Conservation (phyloP, 2,329 filamentous ascomycete genomes). For the Didymella pomorum region DNA sequence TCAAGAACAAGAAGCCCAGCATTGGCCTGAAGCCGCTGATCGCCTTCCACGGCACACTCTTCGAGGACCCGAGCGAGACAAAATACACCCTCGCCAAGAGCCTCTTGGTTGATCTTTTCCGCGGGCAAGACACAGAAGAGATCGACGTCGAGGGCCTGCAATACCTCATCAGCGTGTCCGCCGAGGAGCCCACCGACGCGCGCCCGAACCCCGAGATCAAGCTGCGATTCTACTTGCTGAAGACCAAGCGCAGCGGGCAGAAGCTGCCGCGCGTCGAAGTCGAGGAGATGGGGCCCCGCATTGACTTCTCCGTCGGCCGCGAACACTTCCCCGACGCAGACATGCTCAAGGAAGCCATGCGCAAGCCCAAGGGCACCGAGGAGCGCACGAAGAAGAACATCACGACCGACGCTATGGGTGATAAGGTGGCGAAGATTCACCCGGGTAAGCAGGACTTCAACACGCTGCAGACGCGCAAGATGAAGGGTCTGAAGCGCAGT, state of each 20-base stretch:
- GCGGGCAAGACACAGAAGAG: slow-evolving; percentile 78
- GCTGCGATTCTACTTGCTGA: slow-evolving; percentile 83
- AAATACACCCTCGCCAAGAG: slow-evolving; percentile 87
- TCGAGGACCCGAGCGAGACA: slow-evolving; percentile 80
- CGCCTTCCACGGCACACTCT: slow-evolving; percentile 86
- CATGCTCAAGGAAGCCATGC: slow-evolving; percentile 88
- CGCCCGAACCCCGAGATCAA: slow-evolving; percentile 60
- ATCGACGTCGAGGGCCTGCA: slow-evolving; percentile 95
- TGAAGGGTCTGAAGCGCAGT: slow-evolving; percentile 95
- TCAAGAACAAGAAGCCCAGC: slow-evolving; percentile 70
- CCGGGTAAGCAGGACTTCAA: slow-evolving; percentile 87
- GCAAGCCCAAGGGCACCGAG: slow-evolving; percentile 77
- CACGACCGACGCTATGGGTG: slow-evolving; percentile 86
- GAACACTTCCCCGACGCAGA: slow-evolving; percentile 78
- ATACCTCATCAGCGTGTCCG: slow-evolving; percentile 84
- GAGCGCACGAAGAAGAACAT: slow-evolving; percentile 96
- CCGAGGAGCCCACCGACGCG: slow-evolving; percentile 63
- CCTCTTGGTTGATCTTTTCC: slow-evolving; percentile 90
- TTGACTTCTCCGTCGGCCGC: slow-evolving; percentile 89
- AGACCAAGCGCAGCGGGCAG: slow-evolving; percentile 85
- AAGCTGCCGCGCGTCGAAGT: slow-evolving; percentile 89
- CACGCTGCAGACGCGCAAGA: slow-evolving; percentile 93
- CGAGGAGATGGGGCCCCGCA: slow-evolving; percentile 92
- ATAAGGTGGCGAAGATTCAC: slow-evolving; percentile 95
- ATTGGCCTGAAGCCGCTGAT: slow-evolving; percentile 89